Base-by-base conservation (phyloP, 2,329 filamentous ascomycete species). In the Cordyceps farinosa region DNA sequence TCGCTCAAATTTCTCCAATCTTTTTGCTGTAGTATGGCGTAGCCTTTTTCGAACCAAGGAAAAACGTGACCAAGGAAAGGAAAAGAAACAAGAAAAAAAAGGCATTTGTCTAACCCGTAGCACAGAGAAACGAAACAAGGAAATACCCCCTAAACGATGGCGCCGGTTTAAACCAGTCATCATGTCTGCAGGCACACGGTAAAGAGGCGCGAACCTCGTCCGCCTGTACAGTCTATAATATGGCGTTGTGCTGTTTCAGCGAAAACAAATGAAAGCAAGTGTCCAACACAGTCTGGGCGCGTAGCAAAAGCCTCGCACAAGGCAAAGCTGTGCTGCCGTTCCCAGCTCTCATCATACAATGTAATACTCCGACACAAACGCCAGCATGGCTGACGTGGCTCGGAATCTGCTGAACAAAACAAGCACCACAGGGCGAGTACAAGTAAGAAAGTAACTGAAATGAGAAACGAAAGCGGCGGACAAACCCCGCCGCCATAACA, bases 151-250 rank as follows among this genome's bases (percentile, higher is more conserved):
- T 27, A 34, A 47, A 45, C 38, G 48, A 61, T 45, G 38, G 70
- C 13, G 65, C 69, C 69, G 69, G 66, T 70, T 68, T 66, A 68
- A 73, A 69, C 69, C 71, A 69, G 64, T 9, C 38, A 47, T 47
- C 72, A 71, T 68, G 72, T 69, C 70, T 68, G 69, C 68, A 68
- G 67, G 58, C 58, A 54, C 50, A 61, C 58, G 58, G 58, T 61
- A 61, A 61, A 45, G 67, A 72, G 72, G 72, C 66, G 73, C 69
- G 73, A 76, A 75, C 75, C 75, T 70, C 70, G 66, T 69, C 71
- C 70, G 68, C 72, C 74, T 73, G 67, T 74, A 71, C 71, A 75
- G 64, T 72, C 74, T 76, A 74, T 74, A 75, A 56, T 34, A 62
- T 56, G 60, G 60, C 60, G 52, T 42, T 55, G 51, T 62, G 52